phyloP scores from a whole-genome alignment of 805 yeast species.

The Starmerella riodocensis region DNA sequence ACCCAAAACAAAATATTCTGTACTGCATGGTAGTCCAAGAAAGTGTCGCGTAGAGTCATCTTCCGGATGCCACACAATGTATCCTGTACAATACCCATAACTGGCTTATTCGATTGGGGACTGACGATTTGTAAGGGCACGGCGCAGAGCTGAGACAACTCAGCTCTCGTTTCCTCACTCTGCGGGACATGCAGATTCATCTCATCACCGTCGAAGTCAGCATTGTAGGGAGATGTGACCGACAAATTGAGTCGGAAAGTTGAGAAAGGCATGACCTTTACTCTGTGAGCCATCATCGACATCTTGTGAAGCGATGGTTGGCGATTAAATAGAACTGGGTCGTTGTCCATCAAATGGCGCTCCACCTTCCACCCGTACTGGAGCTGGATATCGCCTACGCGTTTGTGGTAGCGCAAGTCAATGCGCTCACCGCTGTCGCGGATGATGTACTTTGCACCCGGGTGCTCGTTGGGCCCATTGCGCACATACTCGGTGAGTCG shows the following conservation, averaged over 20 bases:
- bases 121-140: conserved; percentile 96
- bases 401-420: conserved; percentile 88
- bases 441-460: conserved; percentile 97
- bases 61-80: conserved; percentile 95
- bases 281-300: conserved; percentile 99
- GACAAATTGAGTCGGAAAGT: conserved; percentile 93
- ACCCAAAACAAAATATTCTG: conserved; percentile 97
- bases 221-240: conserved; percentile 98
- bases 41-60: conserved; percentile 80
- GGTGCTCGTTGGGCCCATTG: conserved; percentile 98
- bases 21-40: conserved; percentile 82
- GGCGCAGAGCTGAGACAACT: conserved; percentile 84
- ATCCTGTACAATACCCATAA: conserved; percentile 99
- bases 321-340: conserved; percentile 95
- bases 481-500: conserved; percentile 83
- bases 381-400: conserved; percentile 95
- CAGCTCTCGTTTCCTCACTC: conserved; percentile 95
- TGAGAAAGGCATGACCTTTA: conserved; percentile 96
- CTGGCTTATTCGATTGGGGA: conserved; percentile 97
- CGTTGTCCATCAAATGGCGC: conserved; percentile 94
- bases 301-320: conserved; percentile 98
- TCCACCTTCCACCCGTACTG: conserved; percentile 99
- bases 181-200: conserved; percentile 99
- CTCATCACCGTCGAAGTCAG: conserved; percentile 99
- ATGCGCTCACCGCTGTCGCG: conserved; percentile 99